Percentiles rank a stretch among this genome's conserved stretches.
Evolutionary conservation across 345 rosid genomes (phyloP).

Genomic region (Dimocarpus longan): DNA sequence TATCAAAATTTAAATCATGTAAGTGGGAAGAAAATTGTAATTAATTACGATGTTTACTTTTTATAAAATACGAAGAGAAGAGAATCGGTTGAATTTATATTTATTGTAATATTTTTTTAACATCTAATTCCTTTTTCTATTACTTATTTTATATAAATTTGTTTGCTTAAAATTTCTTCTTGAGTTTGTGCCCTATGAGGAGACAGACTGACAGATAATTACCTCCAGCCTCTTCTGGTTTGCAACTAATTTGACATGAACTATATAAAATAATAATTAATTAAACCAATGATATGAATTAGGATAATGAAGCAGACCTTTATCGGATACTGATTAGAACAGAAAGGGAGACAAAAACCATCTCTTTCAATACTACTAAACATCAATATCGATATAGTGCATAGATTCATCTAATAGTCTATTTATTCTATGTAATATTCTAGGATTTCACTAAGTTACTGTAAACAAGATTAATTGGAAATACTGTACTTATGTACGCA

Average conservation of each 20-base stretch:
- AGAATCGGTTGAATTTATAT: too few relatives aligned
- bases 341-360: background rate
- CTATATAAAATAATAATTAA: background rate
- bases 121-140: background rate
- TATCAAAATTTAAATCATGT: too few relatives aligned
- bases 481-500: too few relatives aligned
- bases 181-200: constrained; percentile 4
- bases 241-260: constrained; percentile 3
- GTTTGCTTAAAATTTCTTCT: background rate
- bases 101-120: too few relatives aligned
- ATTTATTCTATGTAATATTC: too few relatives aligned
- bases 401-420: background rate
- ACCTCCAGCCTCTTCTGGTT: background rate
- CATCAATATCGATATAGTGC: background rate
- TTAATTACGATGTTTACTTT: too few relatives aligned
- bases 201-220: background rate
- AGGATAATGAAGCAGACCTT: background rate
- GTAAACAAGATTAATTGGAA: too few relatives aligned
- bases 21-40: too few relatives aligned
- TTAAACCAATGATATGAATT: background rate
- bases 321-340: background rate
- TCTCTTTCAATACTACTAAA: background rate
- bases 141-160: background rate
- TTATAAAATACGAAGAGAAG: too few relatives aligned
- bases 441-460: too few relatives aligned